Evolutionary conservation across 208 protist species (phyloP), one percentile per base, ranked within the genome.

Genomic region (Trypanosoma congolense): DNA sequence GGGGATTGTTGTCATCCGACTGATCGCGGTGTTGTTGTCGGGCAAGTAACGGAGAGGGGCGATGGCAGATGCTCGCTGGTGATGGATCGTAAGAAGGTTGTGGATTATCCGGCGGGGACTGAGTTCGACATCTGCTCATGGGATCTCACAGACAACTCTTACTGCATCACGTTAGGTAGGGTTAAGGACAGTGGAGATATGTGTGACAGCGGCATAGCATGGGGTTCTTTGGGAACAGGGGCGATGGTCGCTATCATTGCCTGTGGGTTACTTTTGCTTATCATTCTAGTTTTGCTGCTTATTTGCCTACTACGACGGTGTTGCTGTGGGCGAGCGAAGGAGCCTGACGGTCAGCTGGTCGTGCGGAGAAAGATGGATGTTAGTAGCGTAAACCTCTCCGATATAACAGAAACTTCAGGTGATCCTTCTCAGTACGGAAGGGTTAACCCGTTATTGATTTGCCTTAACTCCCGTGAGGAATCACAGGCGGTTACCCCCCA

Each of bases 101-200:
- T 33, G 9, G 51, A 56, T 51, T 69, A 76, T 61, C 49, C 70
- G 12, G 0, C 52, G 4, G 55, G 42, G 6, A 62, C 75, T 22
- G 36, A 50, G 16, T 85, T 74, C 54, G 66, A 47, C 47, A 29
- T 90, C 48, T 90, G 83, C 62, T 71, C 62, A 56, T 83, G 65
- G 76, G 64, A 65, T 58, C 21, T 56, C 41, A 49, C 10, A 21
- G 70, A 90, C 66, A 28, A 40, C 31, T 45, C 55, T 10, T 75
- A 82, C 64, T 87, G 83, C 69, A 62, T 61, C 28, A 84, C 72
- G 10, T 33, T 86, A 43, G 61, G 61, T 24, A 18, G n/a, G 51
- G 51, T 73, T 22, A 43, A 54, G 31, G 64, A 73, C 56, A 61
- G 26, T 46, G 63, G 36, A 10, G 55, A 73, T 36, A 70, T 62